Evolutionary conservation across 2,329 filamentous ascomycete species (phyloP), one percentile per base, ranked within the genome.

Genomic region (Alternaria sp.): DNA sequence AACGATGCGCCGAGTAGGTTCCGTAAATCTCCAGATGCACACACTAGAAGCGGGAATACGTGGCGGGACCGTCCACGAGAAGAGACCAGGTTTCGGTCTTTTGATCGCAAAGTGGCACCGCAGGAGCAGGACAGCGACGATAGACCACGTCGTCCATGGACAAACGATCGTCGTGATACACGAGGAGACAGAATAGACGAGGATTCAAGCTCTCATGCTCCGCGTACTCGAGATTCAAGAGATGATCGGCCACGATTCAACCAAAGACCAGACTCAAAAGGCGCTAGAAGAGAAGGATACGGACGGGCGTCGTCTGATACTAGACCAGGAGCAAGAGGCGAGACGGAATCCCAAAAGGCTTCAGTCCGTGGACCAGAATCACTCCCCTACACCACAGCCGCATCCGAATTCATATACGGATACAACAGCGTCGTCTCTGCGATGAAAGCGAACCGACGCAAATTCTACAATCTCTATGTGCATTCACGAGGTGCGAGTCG

Each of bases 321-420:
- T 18, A 16, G 16, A 12, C 5, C 41, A 28, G 32, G 12, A 12
- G 11, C 28, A 5, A 43, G 8, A 14, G 30, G 34, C 11, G 30
- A 9, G 10, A 18, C 32, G 28, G 12, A 41, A 6, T 4, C 22
- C 16, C 25, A 46, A 22, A 54, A 10, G 7, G 40, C 32, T 20
- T 44, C 22, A 6, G 16, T 48, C 2, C 45, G 30, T 25, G 63
- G 53, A 44, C 63, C 63, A 32, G 71, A 75, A 41, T 68, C 86
- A 67, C 84, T 91, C 18, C 87, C 88, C 1, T 90, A 94, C 74
- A 93, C 92, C 0, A 96, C 93, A 0, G 91, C 94, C 0, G 92
- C 92, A 5, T 97, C 94, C 0, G 91, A 97, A 63, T 98, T 97
- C 70, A 83, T 99, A 2, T 98, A 97, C 74, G 95, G 95, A 6